Percentiles rank a stretch among this genome's conserved stretches.
These are phyloP conservation scores for Rosa chinensis DNA, from an alignment of 306 rosid species.

Conservation along the genomic window DNA sequence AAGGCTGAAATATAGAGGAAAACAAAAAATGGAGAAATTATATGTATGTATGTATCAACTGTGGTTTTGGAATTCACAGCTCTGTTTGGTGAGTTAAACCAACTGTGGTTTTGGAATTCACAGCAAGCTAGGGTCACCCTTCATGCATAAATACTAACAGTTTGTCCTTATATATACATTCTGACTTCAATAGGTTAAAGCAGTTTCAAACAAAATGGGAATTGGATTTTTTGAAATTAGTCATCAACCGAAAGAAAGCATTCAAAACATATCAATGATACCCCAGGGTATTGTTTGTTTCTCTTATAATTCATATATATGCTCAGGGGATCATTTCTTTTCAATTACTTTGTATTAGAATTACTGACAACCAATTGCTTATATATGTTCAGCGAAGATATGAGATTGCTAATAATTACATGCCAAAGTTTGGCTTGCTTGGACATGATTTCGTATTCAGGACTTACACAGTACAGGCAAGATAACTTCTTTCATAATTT, in stretches of 20 bases:
- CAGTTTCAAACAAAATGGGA: slow-evolving; percentile 95
- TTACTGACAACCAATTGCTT: not conserved
- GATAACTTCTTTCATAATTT: slow-evolving; percentile 10
- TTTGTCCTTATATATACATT: not conserved
- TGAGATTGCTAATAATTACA: slow-evolving; percentile 82
- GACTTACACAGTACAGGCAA: slow-evolving; percentile 97
- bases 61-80: slow-evolving; percentile 51
- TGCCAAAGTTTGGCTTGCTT: slow-evolving; percentile 92
- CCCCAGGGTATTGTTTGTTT: slow-evolving; percentile 63
- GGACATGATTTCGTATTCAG: slow-evolving; percentile 97
- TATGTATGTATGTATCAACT: too few species aligned
- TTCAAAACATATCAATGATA: slow-evolving; percentile 84
- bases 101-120: not conserved
- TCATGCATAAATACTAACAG: not conserved
- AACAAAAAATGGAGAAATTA: too few species aligned
- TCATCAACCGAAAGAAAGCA: slow-evolving; percentile 87
- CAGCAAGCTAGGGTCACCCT: not conserved
- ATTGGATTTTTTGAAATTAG: slow-evolving; percentile 94
- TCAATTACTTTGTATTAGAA: too few species aligned
- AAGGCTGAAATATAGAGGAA: too few species aligned
- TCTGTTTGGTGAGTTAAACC: slow-evolving; percentile 61
- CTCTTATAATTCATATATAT: slow-evolving; percentile 12
- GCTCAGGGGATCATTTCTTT: too few species aligned
- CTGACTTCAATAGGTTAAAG: slow-evolving; percentile 64
- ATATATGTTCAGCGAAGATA: slow-evolving; percentile 67